Evolutionary conservation across 2,329 filamentous ascomycete genomes (phyloP).

Genomic region (Neonectria magnoliae): DNA sequence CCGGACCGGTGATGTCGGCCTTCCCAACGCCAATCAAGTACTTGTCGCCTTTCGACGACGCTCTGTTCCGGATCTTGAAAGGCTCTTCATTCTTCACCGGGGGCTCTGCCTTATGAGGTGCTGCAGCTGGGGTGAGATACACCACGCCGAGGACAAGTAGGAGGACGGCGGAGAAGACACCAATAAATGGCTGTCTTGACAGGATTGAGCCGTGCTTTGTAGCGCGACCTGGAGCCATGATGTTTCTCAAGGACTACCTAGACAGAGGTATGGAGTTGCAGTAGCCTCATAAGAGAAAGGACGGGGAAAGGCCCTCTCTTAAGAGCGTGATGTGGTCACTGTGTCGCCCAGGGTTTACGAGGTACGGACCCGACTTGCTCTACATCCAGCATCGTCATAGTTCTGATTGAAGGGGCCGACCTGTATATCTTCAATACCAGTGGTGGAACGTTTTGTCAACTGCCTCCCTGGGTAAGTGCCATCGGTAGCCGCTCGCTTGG

Average conservation of each 20-base stretch:
- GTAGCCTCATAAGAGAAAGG: not conserved
- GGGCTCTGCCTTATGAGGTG: not conserved
- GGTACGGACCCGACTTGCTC: not conserved
- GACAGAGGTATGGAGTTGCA: not conserved
- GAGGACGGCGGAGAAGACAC: not conserved
- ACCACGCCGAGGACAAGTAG: not conserved
- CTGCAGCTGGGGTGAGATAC: not conserved
- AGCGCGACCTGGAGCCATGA: not conserved
- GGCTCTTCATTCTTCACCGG: not conserved
- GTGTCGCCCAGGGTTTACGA: not conserved
- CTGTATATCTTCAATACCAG: not conserved
- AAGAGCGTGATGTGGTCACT: not conserved
- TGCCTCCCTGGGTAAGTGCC: slow-evolving; percentile 4
- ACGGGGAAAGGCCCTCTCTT: not conserved
- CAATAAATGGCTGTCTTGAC: not conserved
- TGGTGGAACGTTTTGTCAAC: slow-evolving; percentile 9
- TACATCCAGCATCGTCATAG: not conserved
- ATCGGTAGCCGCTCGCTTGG: slow-evolving; percentile 6
- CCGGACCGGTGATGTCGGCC: slow-evolving; percentile 73
- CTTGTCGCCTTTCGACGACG: slow-evolving; percentile 39
- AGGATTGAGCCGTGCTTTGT: not conserved
- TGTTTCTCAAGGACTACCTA: not conserved
- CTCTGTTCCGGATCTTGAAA: slow-evolving; percentile 1
- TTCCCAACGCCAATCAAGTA: slow-evolving; percentile 67
- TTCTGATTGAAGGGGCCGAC: not conserved